Evolutionary conservation across 768 basidiomycete species (phyloP).

Genomic region (Termitomyces sp.): DNA sequence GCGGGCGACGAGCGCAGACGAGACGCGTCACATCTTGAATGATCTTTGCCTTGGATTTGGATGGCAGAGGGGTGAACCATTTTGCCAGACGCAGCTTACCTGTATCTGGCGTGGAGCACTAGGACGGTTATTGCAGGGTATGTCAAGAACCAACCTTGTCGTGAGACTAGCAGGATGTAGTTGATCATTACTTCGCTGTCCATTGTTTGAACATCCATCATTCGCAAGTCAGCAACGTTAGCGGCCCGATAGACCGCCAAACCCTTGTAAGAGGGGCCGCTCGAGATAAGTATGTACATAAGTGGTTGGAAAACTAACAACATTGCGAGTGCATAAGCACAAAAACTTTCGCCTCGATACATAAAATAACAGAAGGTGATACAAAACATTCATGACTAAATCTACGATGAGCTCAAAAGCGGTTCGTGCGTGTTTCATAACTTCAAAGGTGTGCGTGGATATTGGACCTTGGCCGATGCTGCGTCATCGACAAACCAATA

Average conservation of each 20-base stretch:
- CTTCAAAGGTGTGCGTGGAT: conserved; percentile 54
- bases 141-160: conserved; percentile 61
- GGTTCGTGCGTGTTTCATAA: conserved; percentile 27
- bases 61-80: conserved; percentile 87
- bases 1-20: conserved; percentile 79
- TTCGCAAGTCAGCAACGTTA: neutral
- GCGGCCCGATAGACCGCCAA: neutral
- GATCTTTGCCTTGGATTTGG: conserved; percentile 84
- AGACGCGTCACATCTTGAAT: conserved; percentile 95
- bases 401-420: neutral
- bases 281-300: no score
- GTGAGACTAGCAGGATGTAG: conserved; percentile 90
- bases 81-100: conserved; percentile 94
- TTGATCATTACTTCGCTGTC: conserved; percentile 55
- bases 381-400: conserved; percentile 2
- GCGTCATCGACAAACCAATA: conserved; percentile 95
- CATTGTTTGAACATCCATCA: neutral
- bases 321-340: no score
- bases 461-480: conserved; percentile 63
- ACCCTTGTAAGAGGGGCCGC: neutral
- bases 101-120: conserved; percentile 23
- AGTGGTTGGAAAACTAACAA: no score
- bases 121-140: neutral
- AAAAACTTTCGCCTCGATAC: neutral
- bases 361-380: neutral